These are phyloP conservation scores for Wallacemonas sp. DNA, from an alignment of 208 protist genomes.

Conservation along the genomic window DNA sequence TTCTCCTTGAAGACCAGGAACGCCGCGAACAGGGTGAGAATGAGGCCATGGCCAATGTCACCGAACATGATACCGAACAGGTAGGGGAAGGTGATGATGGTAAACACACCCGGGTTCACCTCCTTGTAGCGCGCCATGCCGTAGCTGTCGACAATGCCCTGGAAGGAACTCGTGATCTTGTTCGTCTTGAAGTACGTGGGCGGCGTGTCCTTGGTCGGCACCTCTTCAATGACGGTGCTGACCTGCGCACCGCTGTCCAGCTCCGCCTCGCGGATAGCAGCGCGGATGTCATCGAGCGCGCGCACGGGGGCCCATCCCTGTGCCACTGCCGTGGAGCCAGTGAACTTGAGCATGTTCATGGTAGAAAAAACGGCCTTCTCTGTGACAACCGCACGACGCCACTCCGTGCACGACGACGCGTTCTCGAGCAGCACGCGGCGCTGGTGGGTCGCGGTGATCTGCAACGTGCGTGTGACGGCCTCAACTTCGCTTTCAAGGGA, in stretches of 20 bases:
- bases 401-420: conserved; percentile 70
- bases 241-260: conserved; percentile 84
- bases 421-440: conserved; percentile 78
- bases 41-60: conserved; percentile 98
- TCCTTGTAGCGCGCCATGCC: conserved; percentile 94
- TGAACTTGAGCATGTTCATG: conserved; percentile 96
- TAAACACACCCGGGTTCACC: conserved; percentile 94
- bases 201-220: conserved; percentile 88
- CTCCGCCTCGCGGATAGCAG: conserved; percentile 73
- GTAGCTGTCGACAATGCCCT: conserved; percentile 98
- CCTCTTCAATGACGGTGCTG: conserved; percentile 90
- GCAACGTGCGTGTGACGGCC: conserved; percentile 68
- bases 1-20: conserved; percentile 90
- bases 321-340: conserved; percentile 89
- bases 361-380: conserved; percentile 96
- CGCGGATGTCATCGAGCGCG: conserved; percentile 71
- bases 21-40: conserved; percentile 87
- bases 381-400: conserved; percentile 89
- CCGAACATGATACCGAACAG: conserved; percentile 99
- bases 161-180: conserved; percentile 96
- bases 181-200: conserved; percentile 98
- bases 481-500: conserved; percentile 72
- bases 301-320: conserved; percentile 92
- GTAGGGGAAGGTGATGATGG: conserved; percentile 99
- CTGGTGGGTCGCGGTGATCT: conserved; percentile 66